Evolutionary conservation across 1,139 yeast genomes (phyloP).

Genomic region (Geotrichum australiense): DNA sequence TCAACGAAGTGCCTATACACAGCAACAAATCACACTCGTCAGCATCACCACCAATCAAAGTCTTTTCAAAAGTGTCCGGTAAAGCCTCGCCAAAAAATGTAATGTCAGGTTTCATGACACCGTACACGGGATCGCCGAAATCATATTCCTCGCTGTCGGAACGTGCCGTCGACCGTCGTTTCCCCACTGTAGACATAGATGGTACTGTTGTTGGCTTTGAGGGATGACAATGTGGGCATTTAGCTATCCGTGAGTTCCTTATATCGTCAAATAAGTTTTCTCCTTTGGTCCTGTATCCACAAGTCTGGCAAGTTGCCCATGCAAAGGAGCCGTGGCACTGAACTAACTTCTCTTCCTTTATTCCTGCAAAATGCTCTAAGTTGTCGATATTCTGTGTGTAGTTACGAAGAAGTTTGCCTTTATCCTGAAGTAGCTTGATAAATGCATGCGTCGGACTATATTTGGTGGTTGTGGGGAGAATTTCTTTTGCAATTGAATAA

Average conservation of each 20-base stretch:
- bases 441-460: conserved; percentile 85
- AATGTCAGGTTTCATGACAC: conserved; percentile 93
- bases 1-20: conserved; percentile 88
- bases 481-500: conserved; percentile 81
- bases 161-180: conserved; percentile 10
- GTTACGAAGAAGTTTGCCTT: conserved; percentile 73
- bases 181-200: conserved; percentile 18
- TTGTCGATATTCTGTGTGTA: conserved; percentile 96
- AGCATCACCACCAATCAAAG: conserved; percentile 44
- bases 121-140: conserved; percentile 36
- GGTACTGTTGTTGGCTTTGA: conserved; percentile 1
- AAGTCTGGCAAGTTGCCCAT: conserved; percentile 78
- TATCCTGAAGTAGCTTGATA: conserved; percentile 64
- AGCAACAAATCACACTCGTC: conserved; percentile 70
- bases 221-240: conserved; percentile 61
- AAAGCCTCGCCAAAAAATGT: conserved; percentile 90
- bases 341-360: conserved; percentile 59
- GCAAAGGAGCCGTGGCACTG: conserved; percentile 98
- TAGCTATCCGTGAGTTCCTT: conserved; percentile 53
- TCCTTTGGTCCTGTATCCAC: conserved; percentile 64
- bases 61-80: conserved; percentile 65
- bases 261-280: conserved; percentile 57
- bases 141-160: conserved; percentile 23
- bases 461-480: conserved; percentile 59
- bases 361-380: conserved; percentile 78